Base-by-base conservation (phyloP, 1,284 basidiomycete genomes). In the Pyrrhoderma lamaoense region DNA sequence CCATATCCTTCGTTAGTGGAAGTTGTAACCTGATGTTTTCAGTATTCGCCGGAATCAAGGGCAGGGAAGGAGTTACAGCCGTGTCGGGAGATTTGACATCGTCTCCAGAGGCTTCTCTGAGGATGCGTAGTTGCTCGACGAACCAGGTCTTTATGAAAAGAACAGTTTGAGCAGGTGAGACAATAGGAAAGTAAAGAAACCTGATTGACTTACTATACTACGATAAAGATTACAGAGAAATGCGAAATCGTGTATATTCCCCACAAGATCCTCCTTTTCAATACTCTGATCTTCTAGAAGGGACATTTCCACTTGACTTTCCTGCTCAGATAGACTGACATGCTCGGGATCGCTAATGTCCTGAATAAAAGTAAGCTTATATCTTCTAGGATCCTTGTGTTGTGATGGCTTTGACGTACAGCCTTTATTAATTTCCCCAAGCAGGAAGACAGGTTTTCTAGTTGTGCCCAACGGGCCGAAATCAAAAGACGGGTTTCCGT, bases 391-490 rank as follows among this genome's bases (percentile, higher is more conserved):
- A 16, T 40, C n/a, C 21, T 40, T 16, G 3, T 25, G 9, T 23
- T 16, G n/a, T 23, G 23, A 4, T 38, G 11, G 18, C 21, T 49
- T 79, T 52, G 22, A 68, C 22, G 60, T 48, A 42, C 59, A 55
- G 61, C 65, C n/a, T 57, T 69, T 60, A 72, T 73, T 54, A 80
- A 72, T 53, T 84, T 88, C 2, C 75, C 73, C 36, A 97, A 66
- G 62, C 84, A 88, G 19, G 78, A 70, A 27, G 75, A 79, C 22
- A 98, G 65, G 56, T 97, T 93, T 2, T 85, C 76, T 47, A 76
- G 74, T 64, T 94, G 92, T 0, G 91, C 87, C 92, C 90, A 95
- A 48, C 82, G 78, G 1, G 90, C 89, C 1, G 90, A 82, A n/a
- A 92, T 62, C 8, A 76, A 72, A 2, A 83, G 60, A 43, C 67